Evolutionary conservation across 495 filamentous ascomycete species (phyloP).

Genomic region (Choiromyces venosus): DNA sequence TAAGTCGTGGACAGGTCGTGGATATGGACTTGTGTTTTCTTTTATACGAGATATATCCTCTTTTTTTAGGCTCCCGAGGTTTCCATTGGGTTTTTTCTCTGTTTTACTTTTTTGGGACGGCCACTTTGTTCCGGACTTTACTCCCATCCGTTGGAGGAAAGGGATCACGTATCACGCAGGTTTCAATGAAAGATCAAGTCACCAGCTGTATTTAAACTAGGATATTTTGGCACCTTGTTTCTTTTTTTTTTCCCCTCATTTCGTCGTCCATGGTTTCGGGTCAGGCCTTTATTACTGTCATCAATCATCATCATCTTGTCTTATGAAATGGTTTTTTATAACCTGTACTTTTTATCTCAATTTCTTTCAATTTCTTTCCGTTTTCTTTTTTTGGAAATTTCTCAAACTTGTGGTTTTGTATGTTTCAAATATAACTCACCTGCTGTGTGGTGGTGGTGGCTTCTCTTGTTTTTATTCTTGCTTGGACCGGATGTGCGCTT

Average conservation of each 20-base stretch:
- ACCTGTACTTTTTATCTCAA: neutral
- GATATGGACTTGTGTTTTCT: conserved; percentile 2
- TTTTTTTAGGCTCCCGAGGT: neutral
- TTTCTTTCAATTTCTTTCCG: neutral
- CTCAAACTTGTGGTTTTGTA: conserved; percentile 2
- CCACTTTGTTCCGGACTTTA: neutral
- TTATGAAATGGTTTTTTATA: neutral
- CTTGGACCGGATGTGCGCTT: neutral
- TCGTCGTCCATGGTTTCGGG: neutral
- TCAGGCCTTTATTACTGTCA: neutral
- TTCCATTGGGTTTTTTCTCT: conserved; percentile 1
- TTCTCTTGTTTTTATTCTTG: neutral
- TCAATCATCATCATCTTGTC: neutral
- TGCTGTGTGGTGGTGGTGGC: neutral
- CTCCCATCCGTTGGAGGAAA: neutral
- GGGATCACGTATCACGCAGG: neutral
- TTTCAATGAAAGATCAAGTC: neutral
- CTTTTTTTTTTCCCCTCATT: neutral
- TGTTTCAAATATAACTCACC: conserved; percentile 1
- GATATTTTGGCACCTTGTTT: neutral
- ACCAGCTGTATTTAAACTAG: neutral
- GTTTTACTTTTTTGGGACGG: conserved; percentile 2
- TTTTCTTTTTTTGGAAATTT: neutral
- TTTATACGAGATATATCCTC: conserved; percentile 4
- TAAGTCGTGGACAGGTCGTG: neutral